These are phyloP conservation scores for Aeschynomene evenia DNA, from an alignment of 306 rosid genomes.

Conservation along the genomic window DNA sequence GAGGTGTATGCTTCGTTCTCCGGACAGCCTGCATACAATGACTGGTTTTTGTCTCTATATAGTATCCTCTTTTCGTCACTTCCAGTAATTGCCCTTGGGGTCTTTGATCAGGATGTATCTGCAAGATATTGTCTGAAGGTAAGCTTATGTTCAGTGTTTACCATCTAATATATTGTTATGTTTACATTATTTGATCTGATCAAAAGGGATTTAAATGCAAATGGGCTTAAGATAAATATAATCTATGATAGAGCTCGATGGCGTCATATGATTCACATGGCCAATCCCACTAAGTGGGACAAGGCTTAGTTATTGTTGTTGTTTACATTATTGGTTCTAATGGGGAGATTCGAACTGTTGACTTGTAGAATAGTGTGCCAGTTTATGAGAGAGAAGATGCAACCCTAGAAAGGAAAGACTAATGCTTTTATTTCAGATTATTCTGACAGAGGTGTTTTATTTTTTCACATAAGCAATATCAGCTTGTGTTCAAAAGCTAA, in stretches of 20 bases:
- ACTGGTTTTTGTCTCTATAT: constrained; percentile 85
- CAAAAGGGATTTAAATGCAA: too few relatives aligned
- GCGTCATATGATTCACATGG: too few relatives aligned
- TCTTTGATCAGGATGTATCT: constrained; percentile 92
- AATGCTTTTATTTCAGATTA: too few relatives aligned
- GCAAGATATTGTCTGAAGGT: constrained; percentile 74
- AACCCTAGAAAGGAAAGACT: background rate
- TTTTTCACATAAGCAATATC: too few relatives aligned
- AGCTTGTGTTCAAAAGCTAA: too few relatives aligned
- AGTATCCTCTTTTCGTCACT: constrained; percentile 78
- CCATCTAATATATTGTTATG: constrained; percentile 6
- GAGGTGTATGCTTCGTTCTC: constrained; percentile 81
- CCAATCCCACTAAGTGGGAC: too few relatives aligned
- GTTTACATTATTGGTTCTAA: background rate
- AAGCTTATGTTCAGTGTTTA: constrained; percentile 32
- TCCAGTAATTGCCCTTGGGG: constrained; percentile 85
- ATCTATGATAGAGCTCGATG: too few relatives aligned
- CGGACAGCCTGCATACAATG: constrained; percentile 79
- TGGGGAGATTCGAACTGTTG: constrained; percentile 6
- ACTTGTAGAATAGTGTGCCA: background rate
- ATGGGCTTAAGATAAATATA: too few relatives aligned
- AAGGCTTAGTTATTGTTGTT: too few relatives aligned
- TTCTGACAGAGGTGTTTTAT: too few relatives aligned
- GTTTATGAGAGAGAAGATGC: background rate
- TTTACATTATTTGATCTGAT: too few relatives aligned